Percentiles rank a stretch among this genome's conserved stretches.
Conservation (phyloP, 192 early-diverging fungal species). For the Chytriomyces hyalinus region DNA sequence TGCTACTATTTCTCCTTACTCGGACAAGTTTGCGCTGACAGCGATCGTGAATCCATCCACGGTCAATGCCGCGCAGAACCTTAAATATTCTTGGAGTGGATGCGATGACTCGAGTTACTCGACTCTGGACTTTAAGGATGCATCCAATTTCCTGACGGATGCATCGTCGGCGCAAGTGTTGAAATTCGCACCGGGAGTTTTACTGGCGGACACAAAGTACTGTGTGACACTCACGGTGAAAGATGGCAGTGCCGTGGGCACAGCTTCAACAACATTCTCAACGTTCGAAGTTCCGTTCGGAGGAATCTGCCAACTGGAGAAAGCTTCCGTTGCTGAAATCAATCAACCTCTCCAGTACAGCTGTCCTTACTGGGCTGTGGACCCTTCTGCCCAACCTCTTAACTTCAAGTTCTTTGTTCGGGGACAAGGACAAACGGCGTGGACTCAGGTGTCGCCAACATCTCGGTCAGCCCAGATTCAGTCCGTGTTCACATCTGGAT, state of each 20-base stretch:
- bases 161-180: conserved; percentile 24
- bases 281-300: conserved; percentile 24
- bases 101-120: conserved; percentile 15
- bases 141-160: conserved; percentile 30
- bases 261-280: conserved; percentile 5
- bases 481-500: conserved; percentile 8
- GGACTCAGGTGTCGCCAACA: conserved; percentile 22
- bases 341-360: conserved; percentile 31
- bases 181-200: conserved; percentile 12
- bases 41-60: conserved; percentile 26
- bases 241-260: conserved; percentile 11
- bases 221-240: conserved; percentile 34
- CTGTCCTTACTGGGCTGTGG: conserved; percentile 31
- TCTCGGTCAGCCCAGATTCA: conserved; percentile 6
- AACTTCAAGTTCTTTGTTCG: conserved; percentile 13
- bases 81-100: conserved; percentile 32
- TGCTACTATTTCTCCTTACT: conserved; percentile 18
- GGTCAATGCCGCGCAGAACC: conserved; percentile 6
- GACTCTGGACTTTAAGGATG: conserved; percentile 18
- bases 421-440: neutral
- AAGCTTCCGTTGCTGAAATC: conserved; percentile 1
- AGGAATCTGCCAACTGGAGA: conserved; percentile 23
- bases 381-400: conserved; percentile 22
- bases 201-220: conserved; percentile 20
- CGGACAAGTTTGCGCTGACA: conserved; percentile 22